These are phyloP conservation scores for Asterophora lycoperdoides DNA, from an alignment of 768 basidiomycete species.

Conservation along the genomic window DNA sequence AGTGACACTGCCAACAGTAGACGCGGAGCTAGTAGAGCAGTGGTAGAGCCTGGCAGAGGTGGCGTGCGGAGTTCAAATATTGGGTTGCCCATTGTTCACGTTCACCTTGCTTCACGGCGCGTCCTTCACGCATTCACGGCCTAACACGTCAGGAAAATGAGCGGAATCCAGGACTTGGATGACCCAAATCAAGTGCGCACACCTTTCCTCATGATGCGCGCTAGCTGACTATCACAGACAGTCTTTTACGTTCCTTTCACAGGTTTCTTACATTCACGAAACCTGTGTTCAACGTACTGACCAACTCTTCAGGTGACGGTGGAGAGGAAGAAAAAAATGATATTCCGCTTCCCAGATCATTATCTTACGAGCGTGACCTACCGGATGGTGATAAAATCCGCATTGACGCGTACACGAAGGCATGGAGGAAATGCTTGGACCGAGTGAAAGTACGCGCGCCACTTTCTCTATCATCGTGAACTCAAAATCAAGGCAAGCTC, in stretches of 20 bases:
- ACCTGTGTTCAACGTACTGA: background rate
- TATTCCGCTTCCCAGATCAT: conserved; percentile 3
- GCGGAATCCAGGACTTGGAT: conserved; percentile 5
- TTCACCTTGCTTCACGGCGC: background rate
- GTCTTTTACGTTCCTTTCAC: conserved; percentile 18
- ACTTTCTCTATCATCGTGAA: background rate
- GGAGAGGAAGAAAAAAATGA: conserved; percentile 5
- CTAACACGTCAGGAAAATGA: background rate
- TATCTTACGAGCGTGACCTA: conserved; percentile 11
- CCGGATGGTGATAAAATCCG: conserved; percentile 27
- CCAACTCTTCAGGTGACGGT: background rate
- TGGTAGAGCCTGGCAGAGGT: too few relatives aligned
- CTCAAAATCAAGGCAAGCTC: conserved; percentile 1
- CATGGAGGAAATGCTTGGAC: conserved; percentile 57
- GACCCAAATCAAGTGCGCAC: conserved; percentile 11
- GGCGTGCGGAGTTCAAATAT: background rate
- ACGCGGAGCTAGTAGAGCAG: background rate
- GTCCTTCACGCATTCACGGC: background rate
- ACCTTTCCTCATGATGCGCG: background rate
- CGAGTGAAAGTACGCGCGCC: conserved; percentile 46
- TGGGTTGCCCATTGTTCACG: background rate
- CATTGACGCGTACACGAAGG: conserved; percentile 47
- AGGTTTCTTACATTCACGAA: conserved; percentile 1
- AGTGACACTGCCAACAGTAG: too few relatives aligned
- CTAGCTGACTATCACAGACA: conserved; percentile 8